phyloP scores from a whole-genome alignment of 2,329 filamentous ascomycete species.

The Chaetomium globosum region DNA sequence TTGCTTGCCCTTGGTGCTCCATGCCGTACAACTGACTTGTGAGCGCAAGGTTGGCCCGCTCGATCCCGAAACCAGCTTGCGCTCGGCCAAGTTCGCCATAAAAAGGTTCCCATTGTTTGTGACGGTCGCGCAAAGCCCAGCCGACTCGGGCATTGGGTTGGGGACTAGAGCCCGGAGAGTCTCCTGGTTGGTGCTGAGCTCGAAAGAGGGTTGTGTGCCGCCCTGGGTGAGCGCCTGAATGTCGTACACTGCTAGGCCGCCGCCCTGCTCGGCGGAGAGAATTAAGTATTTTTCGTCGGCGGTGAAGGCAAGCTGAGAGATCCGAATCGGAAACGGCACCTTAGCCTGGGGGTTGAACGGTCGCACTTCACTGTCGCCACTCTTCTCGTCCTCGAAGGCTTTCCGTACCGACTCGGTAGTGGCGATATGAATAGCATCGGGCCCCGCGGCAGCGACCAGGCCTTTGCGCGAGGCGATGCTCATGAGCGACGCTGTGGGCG shows the following conservation, averaged over 20 bases:
- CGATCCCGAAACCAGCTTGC: slow-evolving; percentile 57
- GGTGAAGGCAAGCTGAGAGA: slow-evolving; percentile 89
- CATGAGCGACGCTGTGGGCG: slow-evolving; percentile 78
- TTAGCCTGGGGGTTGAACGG: slow-evolving; percentile 73
- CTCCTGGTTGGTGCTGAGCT: slow-evolving; percentile 75
- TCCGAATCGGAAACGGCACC: slow-evolving; percentile 70
- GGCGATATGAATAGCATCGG: slow-evolving; percentile 74
- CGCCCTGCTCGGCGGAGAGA: slow-evolving; percentile 77
- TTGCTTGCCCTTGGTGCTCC: slow-evolving; percentile 94
- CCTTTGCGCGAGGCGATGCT: slow-evolving; percentile 79
- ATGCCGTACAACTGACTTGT: slow-evolving; percentile 80
- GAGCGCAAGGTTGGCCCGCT: slow-evolving; percentile 68
- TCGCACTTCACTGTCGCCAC: slow-evolving; percentile 66
- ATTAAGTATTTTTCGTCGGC: slow-evolving; percentile 85
- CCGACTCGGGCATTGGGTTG: slow-evolving; percentile 75
- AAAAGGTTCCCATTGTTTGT: slow-evolving; percentile 78
- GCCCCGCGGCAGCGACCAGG: slow-evolving; percentile 83
- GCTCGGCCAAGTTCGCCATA: slow-evolving; percentile 77
- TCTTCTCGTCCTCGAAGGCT: slow-evolving; percentile 65
- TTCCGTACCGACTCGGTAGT: slow-evolving; percentile 77
- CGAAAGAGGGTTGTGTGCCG: slow-evolving; percentile 68
- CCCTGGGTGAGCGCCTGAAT: slow-evolving; percentile 68
- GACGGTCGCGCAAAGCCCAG: slow-evolving; percentile 77
- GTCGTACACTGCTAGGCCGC: slow-evolving; percentile 82
- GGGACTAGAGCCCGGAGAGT: slow-evolving; percentile 74